Base-by-base conservation (phyloP, 1,284 basidiomycete genomes). In the Moesziomyces aphidis region DNA sequence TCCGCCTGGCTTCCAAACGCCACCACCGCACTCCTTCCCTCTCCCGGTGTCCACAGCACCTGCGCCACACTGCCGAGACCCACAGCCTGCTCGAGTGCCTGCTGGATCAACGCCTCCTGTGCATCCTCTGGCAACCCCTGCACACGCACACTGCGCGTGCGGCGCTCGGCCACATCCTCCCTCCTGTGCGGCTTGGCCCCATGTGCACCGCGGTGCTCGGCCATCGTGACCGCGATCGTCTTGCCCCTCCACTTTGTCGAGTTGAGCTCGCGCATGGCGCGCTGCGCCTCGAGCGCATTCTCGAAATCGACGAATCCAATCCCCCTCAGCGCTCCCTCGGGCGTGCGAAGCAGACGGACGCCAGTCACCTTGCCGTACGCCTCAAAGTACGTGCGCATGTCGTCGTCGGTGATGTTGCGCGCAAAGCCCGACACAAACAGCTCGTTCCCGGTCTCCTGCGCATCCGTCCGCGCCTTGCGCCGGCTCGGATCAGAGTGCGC, bases 241-340 rank as follows among this genome's bases (percentile, higher is more conserved):
- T 79, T 78, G 11, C 80, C 80, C 1, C 76, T 45, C 55, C 81
- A 67, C 43, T 74, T 73, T 1, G 73, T 69, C 50, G 72, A 70
- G 56, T 82, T 79, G 15, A 79, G 47, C 56, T 79, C 80, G 11
- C 62, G 59, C 66, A 83, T 74, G n/a, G 82, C 81, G 19, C 72
- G 56, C 21, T 73, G 70, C 7, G 83, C 83, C 34, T 84, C 83
- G 8, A 84, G 48, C 9, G 55, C 49, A 7, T 53, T 61, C 0
- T 92, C 90, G 83, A 93, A 98, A 81, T 98, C 95, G 22, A 99
- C 88, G 79, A 98, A 99, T 0, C 94, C 96, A 82, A 94, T 94
- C 1, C 97, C 96, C 84, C 91, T 93, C 44, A 88, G 88, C 43
- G 89, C 87, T 0, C 91, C 91, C 50, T 90, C 89, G 9, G 90